Evolutionary conservation across 768 basidiomycete species (phyloP), one percentile per base, ranked within the genome.

Genomic region (Mycena leptocephala): DNA sequence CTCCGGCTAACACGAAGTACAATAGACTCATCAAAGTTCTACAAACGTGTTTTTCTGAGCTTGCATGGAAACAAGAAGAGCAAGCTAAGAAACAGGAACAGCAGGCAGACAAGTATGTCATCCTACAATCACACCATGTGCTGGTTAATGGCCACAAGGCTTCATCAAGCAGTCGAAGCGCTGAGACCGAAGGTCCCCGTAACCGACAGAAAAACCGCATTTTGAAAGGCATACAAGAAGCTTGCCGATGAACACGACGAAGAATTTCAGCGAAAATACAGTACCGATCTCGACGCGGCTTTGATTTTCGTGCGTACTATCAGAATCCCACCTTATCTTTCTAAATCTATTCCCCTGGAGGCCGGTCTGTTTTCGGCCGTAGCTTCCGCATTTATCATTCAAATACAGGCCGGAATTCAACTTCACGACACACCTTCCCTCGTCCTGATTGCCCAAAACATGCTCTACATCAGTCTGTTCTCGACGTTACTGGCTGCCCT

Each of bases 351-450:
- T 28, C 20, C 35, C 18, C n/a, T n/a, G n/a, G 24, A 71, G 70
- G 58, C 70, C 3, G 70, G 70, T 62, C 61, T 71, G 0, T 71
- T 71, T 30, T 71, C 70, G 3, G 70, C 70, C 3, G 70, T 71
- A 11, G 18, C 3, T 16, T 68, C 66, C 13, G 66, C 66, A 5
- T 68, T 65, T 22, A 65, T 69, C 37, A 69, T 58, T 18, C 53
- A 69, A 41, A 43, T 69, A 8, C 67, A 69, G 18, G 53, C 53
- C 16, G 41, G 7, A 51, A 6, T 66, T 26, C 61, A 62, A n/a
- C 30, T 37, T n/a, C n/a, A n/a, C n/a, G n/a, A n/a, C n/a, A n/a
- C n/a, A n/a, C n/a, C n/a, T n/a, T n/a, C n/a, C n/a, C n/a, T n/a
- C n/a, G 22, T 59, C 7, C 20, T 64, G 26, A 9, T 63, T n/a